Evolutionary conservation across 176 grass and related monocot genomes (phyloP).

Genomic region (Musa troglodytarum): DNA sequence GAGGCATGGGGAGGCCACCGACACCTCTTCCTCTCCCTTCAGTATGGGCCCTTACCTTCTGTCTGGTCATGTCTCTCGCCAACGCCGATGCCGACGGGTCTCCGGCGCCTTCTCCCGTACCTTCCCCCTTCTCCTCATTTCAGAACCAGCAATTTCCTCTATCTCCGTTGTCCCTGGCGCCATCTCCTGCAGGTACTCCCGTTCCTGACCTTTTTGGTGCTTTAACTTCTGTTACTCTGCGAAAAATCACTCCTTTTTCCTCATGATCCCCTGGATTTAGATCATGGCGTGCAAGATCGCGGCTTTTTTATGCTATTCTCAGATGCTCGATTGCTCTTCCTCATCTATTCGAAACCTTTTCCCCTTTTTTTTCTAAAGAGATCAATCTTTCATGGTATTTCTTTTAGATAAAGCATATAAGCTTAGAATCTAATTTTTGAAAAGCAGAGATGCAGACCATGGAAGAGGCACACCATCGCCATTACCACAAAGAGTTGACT

Average conservation of each 20-base stretch:
- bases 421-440: neutral
- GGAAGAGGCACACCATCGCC: conserved; percentile 28
- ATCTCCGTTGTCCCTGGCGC: neutral
- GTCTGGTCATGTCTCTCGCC: neutral
- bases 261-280: neutral
- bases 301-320: neutral
- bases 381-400: neutral
- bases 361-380: neutral
- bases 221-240: neutral
- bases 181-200: conserved; percentile 40
- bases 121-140: neutral
- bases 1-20: neutral
- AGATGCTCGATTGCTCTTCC: neutral
- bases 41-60: neutral
- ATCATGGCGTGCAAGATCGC: neutral
- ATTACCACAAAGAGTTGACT: conserved; percentile 63
- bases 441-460: conserved; percentile 45
- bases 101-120: neutral
- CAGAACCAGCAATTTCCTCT: neutral
- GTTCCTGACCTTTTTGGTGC: neutral
- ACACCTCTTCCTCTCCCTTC: neutral
- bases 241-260: neutral
- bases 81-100: neutral
- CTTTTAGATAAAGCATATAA: neutral
- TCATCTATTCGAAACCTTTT: neutral